A percentile compares a stretch with the other conserved stretches of the same genome.
Conservation (phyloP, 2,329 filamentous ascomycete genomes). For the Neofusicoccum umdonicola region DNA sequence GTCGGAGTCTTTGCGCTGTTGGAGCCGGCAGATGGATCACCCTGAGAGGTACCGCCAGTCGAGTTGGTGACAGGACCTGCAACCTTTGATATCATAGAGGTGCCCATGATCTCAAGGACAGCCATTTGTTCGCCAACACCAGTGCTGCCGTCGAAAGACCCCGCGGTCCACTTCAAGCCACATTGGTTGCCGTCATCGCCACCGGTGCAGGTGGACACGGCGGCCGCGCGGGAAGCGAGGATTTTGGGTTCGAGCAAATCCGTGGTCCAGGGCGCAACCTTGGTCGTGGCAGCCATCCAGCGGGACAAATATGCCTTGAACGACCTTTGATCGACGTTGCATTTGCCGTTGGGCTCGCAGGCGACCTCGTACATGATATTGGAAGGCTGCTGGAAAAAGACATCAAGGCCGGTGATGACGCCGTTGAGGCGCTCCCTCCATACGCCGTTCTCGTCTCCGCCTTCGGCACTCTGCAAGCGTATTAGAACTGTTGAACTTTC, state of each 20-base stretch:
- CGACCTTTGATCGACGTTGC: conserved; percentile 48
- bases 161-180: conserved; percentile 45
- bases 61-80: conserved; percentile 40
- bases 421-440: conserved; percentile 25
- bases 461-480: conserved; percentile 8
- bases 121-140: conserved; percentile 62
- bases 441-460: conserved; percentile 5
- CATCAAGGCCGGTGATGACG: conserved; percentile 36
- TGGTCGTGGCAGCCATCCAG: conserved; percentile 43
- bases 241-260: conserved; percentile 51
- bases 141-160: conserved; percentile 44
- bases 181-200: conserved; percentile 47
- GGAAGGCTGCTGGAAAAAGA: conserved; percentile 41
- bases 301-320: conserved; percentile 46
- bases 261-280: conserved; percentile 38
- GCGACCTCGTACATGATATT: conserved; percentile 49
- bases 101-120: conserved; percentile 54
- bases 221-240: conserved; percentile 53
- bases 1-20: conserved; percentile 31
- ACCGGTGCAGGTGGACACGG: conserved; percentile 55
- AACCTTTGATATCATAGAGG: conserved; percentile 25
- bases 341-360: conserved; percentile 46
- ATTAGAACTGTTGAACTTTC: neutral
- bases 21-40: conserved; percentile 44
- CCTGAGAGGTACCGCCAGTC: conserved; percentile 52